Evolutionary conservation across 1,284 basidiomycete genomes (phyloP).

Genomic region (Crucibulum cyathiforme): DNA sequence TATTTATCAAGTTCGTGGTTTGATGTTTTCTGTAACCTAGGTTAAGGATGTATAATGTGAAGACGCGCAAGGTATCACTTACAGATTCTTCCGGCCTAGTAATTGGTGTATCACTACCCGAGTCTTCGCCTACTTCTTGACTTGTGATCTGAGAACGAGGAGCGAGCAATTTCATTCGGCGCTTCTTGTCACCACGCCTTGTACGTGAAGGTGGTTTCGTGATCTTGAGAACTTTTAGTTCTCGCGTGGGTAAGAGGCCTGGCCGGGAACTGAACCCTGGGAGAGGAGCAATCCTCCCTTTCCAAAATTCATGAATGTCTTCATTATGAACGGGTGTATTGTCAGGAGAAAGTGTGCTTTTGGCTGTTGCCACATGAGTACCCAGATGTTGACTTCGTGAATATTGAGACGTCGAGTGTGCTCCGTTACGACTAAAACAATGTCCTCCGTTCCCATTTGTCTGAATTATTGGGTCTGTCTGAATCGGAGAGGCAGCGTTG

Average conservation of each 20-base stretch:
- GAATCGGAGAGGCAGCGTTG: too few species aligned
- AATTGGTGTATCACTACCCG: too few species aligned
- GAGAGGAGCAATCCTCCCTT: slow-evolving; percentile 46
- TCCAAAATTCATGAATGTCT: slow-evolving; percentile 45
- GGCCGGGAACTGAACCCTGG: slow-evolving; percentile 45
- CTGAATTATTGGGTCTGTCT: too few species aligned
- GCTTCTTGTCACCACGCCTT: neutral
- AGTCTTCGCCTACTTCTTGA: neutral
- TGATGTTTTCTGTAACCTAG: slow-evolving; percentile 10
- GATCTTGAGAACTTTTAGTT: slow-evolving; percentile 20
- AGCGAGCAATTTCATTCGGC: neutral
- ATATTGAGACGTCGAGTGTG: too few species aligned
- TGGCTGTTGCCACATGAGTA: neutral
- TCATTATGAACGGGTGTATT: slow-evolving; percentile 2
- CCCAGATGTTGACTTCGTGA: neutral
- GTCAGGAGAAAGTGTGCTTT: neutral
- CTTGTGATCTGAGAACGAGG: neutral
- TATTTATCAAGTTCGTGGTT: slow-evolving; percentile 44
- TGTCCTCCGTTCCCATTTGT: too few species aligned
- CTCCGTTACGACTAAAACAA: too few species aligned
- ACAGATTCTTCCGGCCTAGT: too few species aligned
- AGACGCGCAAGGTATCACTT: too few species aligned
- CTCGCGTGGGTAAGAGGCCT: slow-evolving; percentile 29
- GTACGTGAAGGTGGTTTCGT: slow-evolving; percentile 13
- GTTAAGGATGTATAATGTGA: neutral